Evolutionary conservation across 202 grass and related monocot species (phyloP), one percentile per base, ranked within the genome.

Genomic region (Hordeum pubiflorum): DNA sequence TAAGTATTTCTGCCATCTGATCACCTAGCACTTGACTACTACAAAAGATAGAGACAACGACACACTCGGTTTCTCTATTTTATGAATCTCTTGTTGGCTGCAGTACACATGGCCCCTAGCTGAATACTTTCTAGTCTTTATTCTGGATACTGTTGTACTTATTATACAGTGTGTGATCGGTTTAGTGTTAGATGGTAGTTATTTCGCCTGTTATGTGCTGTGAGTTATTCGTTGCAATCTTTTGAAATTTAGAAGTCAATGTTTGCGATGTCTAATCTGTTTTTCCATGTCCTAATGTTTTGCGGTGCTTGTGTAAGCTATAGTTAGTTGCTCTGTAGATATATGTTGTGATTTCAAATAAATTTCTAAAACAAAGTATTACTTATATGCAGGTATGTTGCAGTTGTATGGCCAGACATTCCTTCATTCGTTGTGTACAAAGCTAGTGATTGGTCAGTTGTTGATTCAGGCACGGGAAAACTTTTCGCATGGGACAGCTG

Each of bases 401-500:
- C 96, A 81, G 73, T 89, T 76, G 85, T 99, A 71, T 96, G 92
- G 96, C 96, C 96, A 58, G 96, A 99, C 81, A 93, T 99, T 74
- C 96, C 96, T 79, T 96, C 96, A 34, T 99, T 99, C 81, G 44
- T 84, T 79, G 78, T 99, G 39, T 99, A 96, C 85, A 99, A 94
- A 85, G 92, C 89, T 84, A 94, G 84, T 88, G 96, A 99, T 86
- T 99, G 92, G 92, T 83, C 90, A 32, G 92, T 93, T 74, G 92
- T 93, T 63, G 96, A 99, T 88, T 91, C 90, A 78, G 96, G 96
- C 34, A 99, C 92, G 23, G 96, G 96, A 57, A 99, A 89, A 78
- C 90, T 99, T 52, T 99, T 99, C 76, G 90, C 96, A 55, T 99
- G 96, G 96, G 96, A 99, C 37, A 87, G 88, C 63, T 99, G 96